phyloP scores from a whole-genome alignment of 2,329 filamentous ascomycete genomes.

The Trichoderma simmonsii region DNA sequence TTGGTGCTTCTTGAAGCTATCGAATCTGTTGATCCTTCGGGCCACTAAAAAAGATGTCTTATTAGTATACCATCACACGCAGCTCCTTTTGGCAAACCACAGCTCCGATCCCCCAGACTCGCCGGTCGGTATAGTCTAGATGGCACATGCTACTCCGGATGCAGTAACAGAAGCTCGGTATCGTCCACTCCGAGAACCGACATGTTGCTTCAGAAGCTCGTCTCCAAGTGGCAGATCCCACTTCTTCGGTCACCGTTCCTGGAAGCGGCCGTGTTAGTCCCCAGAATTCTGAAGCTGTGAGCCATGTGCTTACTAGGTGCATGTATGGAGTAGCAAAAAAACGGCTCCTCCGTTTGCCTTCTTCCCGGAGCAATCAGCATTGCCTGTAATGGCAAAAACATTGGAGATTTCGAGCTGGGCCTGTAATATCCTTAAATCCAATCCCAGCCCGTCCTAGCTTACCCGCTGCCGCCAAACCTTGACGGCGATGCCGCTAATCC shows the following conservation, averaged over 20 bases:
- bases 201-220: not conserved
- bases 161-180: not conserved
- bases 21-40: not conserved
- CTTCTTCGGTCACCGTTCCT: not conserved
- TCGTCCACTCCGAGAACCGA: not conserved
- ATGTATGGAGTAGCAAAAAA: not conserved
- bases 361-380: not conserved
- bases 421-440: constrained; percentile 7
- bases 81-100: not conserved
- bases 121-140: not conserved
- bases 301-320: not conserved
- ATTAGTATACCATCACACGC: not conserved
- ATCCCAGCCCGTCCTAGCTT: not conserved
- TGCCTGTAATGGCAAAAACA: not conserved
- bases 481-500: not conserved
- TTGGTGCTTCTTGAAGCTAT: not conserved
- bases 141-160: not conserved
- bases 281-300: not conserved
- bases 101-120: not conserved
- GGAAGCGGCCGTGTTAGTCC: not conserved
- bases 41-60: not conserved
- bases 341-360: not conserved
- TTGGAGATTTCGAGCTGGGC: not conserved
- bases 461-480: not conserved
- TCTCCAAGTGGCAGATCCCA: not conserved